Evolutionary conservation across 331 rosid species (phyloP), one percentile per base, ranked within the genome.

Genomic region (Stylosanthes scabra): DNA sequence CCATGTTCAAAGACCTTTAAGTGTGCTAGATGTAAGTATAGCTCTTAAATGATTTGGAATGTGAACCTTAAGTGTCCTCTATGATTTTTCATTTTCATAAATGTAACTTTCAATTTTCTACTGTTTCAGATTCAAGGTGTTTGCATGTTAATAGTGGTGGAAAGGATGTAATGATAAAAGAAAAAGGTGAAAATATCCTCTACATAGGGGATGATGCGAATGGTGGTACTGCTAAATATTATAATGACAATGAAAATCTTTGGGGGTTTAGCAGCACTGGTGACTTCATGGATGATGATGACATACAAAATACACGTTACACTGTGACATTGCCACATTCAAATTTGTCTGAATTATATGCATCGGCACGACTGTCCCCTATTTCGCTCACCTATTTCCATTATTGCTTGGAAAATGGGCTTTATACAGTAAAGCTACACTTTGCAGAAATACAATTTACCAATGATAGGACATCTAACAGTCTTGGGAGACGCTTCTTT

Each of bases 191-290:
- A 75, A 59, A 51, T 54, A 16, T 85, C 42, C 25, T 63, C 16
- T 91, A 86, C 72, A 11, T 71, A 15, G 97, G 97, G 79, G 98
- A 94, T 62, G 96, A 83, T 39, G 84, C 63, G 67, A 63, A 49
- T 63, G 96, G 98, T 15, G 93, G 95, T 29, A 15, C 85, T 54
- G 95, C 97, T 71, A 61, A 80, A 50, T 78, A 69, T 67, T 88
- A 55, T 58, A 45, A 76, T 44, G 81, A 72, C 58, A 0, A 9
- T 9, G 31, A 52, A 58, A 75, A 57, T 56, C 51, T 74, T 34
- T 91, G 98, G 98, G 98, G 98, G 44, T 84, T 91, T 70, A 94
- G 98, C 81, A 91, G 96, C 78, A 85, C 95, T 42, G 98, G 98
- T 59, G 98, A 91, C 78, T 94, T 86, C 88, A 71, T 89, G 93